Conservation (phyloP, 2,329 filamentous ascomycete genomes). For the Colletotrichum orbiculare region DNA sequence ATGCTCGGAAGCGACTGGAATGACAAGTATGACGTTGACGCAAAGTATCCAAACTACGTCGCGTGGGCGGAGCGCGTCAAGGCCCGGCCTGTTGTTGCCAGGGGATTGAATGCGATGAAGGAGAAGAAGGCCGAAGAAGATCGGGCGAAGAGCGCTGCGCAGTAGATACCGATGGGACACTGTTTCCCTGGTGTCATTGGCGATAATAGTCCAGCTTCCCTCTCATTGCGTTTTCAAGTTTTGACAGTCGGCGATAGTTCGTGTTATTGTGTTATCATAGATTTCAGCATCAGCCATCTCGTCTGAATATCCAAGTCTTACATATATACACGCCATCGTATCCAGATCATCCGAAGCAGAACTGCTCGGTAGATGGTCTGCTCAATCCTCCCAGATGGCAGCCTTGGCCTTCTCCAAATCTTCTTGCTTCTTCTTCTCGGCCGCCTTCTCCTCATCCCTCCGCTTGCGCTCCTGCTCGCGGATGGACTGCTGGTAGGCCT, state of each 20-base stretch:
- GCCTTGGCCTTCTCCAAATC: constrained; percentile 81
- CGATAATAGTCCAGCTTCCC: too few species aligned
- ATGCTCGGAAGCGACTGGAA: constrained; percentile 38
- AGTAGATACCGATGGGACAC: too few species aligned
- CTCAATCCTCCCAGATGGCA: constrained; percentile 86
- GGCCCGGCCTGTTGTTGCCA: constrained; percentile 46
- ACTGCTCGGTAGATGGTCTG: neutral
- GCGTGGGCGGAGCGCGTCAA: constrained; percentile 48
- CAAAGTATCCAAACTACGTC: constrained; percentile 48
- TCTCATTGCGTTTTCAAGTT: too few species aligned
- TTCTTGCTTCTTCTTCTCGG: constrained; percentile 68
- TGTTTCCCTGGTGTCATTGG: neutral
- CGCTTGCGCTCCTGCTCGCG: constrained; percentile 86
- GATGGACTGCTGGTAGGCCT: constrained; percentile 83
- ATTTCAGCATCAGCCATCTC: too few species aligned
- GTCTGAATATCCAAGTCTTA: neutral
- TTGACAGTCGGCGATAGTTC: neutral
- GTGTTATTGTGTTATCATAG: too few species aligned
- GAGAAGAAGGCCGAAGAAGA: neutral
- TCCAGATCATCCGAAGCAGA: too few species aligned
- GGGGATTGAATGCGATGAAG: constrained; percentile 31
- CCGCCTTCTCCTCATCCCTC: constrained; percentile 76
- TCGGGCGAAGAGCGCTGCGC: too few species aligned
- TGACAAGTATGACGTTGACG: constrained; percentile 43
- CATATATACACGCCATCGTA: neutral